Conservation (phyloP, 495 filamentous ascomycete genomes). For the Patellaria atrata region DNA sequence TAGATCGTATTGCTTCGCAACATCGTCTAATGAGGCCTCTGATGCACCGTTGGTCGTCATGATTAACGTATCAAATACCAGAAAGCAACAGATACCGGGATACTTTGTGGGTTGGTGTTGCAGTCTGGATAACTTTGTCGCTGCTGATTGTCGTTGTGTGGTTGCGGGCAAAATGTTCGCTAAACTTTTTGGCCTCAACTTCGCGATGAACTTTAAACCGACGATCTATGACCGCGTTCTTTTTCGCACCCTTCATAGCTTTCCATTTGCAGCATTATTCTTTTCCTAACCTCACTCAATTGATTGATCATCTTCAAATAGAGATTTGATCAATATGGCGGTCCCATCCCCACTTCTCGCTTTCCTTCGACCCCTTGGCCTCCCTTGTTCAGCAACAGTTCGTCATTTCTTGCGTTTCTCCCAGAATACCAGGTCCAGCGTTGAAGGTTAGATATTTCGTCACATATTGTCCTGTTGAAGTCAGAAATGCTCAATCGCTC, state of each 20-base stretch:
- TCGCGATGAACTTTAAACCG: no score
- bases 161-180: slow-evolving; percentile 10
- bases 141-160: background rate
- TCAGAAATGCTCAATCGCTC: slow-evolving; percentile 1
- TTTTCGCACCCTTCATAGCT: background rate
- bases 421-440: slow-evolving; percentile 14
- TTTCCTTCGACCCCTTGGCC: slow-evolving; percentile 24
- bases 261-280: background rate
- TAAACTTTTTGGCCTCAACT: no score
- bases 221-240: slow-evolving; percentile 2
- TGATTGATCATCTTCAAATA: background rate
- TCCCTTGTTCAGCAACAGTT: slow-evolving; percentile 16
- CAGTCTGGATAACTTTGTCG: slow-evolving; percentile 4
- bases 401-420: slow-evolving; percentile 24
- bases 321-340: slow-evolving; percentile 13
- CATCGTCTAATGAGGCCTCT: slow-evolving; percentile 34
- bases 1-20: slow-evolving; percentile 59
- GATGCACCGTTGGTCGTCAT: slow-evolving; percentile 40
- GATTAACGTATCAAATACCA: slow-evolving; percentile 1
- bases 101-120: background rate
- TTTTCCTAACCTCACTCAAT: background rate
- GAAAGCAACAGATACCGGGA: slow-evolving; percentile 1
- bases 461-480: background rate
- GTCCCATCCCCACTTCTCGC: slow-evolving; percentile 15
- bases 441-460: slow-evolving; percentile 14